These are phyloP conservation scores for Leccinum colubrinum DNA, from an alignment of 1,284 basidiomycete species.

Conservation along the genomic window DNA sequence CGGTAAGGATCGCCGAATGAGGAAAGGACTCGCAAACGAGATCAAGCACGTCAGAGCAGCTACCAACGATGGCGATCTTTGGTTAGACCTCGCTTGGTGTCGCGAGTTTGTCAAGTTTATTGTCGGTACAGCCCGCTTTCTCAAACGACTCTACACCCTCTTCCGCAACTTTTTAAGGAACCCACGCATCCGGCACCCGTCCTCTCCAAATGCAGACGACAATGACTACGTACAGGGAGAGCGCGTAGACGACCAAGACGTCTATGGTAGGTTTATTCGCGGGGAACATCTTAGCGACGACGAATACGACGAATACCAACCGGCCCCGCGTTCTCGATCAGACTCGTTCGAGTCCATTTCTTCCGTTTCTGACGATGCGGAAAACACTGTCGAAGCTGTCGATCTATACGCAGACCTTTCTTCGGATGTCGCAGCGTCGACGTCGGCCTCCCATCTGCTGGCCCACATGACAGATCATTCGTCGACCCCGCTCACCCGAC, in stretches of 20 bases:
- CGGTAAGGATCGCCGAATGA: slow-evolving; percentile 16
- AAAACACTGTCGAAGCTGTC: slow-evolving; percentile 34
- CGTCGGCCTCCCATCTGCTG: slow-evolving; percentile 44
- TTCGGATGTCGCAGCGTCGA: slow-evolving; percentile 25
- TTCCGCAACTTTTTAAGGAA: slow-evolving; percentile 23
- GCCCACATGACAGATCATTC: slow-evolving; percentile 46
- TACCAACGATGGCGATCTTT: slow-evolving; percentile 36
- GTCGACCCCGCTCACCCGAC: slow-evolving; percentile 46
- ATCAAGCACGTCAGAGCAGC: slow-evolving; percentile 43
- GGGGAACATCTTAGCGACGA: slow-evolving; percentile 57
- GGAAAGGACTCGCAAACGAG: slow-evolving; percentile 48
- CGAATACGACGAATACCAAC: slow-evolving; percentile 51
- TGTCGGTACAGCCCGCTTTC: slow-evolving; percentile 37
- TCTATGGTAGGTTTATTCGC: slow-evolving; percentile 58
- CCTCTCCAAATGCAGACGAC: slow-evolving; percentile 3
- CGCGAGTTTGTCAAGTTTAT: slow-evolving; percentile 42
- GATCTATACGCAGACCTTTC: slow-evolving; percentile 46
- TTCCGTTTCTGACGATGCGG: slow-evolving; percentile 31
- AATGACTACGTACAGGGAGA: slow-evolving; percentile 6
- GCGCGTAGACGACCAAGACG: slow-evolving; percentile 28
- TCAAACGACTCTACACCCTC: slow-evolving; percentile 34
- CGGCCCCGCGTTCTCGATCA: slow-evolving; percentile 19
- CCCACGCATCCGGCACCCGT: slow-evolving; percentile 6
- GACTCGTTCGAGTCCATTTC: slow-evolving; percentile 25
- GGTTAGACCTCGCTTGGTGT: slow-evolving; percentile 47